These are phyloP conservation scores for Amaranthus hypochondriacus DNA, from an alignment of 148 eudicot species.

Conservation along the genomic window DNA sequence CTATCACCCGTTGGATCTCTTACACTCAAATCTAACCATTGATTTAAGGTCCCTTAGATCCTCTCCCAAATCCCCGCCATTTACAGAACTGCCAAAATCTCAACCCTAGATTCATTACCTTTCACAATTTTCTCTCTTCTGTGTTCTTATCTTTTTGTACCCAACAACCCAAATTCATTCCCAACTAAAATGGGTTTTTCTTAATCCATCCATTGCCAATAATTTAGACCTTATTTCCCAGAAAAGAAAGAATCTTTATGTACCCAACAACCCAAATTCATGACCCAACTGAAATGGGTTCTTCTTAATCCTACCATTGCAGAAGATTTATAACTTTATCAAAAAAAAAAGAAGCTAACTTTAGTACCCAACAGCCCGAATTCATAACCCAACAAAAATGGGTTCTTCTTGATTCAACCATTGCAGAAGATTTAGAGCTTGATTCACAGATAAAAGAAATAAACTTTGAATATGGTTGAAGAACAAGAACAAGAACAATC, in stretches of 20 bases:
- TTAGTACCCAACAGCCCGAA: too few relatives aligned
- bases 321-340: too few relatives aligned
- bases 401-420: constrained; percentile 3
- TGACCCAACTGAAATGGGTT: too few relatives aligned
- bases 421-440: neutral
- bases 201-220: neutral
- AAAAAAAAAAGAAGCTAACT: too few relatives aligned
- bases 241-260: too few relatives aligned
- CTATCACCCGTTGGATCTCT: too few relatives aligned
- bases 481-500: neutral
- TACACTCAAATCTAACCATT: too few relatives aligned
- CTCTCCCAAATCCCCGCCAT: too few relatives aligned
- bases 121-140: constrained; percentile 4
- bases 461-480: constrained; percentile 30
- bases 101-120: constrained; percentile 19
- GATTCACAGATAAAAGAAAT: neutral
- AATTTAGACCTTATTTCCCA: too few relatives aligned
- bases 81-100: constrained; percentile 5
- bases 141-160: constrained; percentile 3
- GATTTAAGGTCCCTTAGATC: too few relatives aligned
- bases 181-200: constrained; percentile 13
- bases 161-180: neutral
- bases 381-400: constrained; percentile 6
- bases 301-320: too few relatives aligned
- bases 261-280: too few relatives aligned